Percentiles rank a stretch among this genome's conserved stretches.
These are phyloP conservation scores for Bodo saltans DNA, from an alignment of 78 protist genomes.

Conservation along the genomic window DNA sequence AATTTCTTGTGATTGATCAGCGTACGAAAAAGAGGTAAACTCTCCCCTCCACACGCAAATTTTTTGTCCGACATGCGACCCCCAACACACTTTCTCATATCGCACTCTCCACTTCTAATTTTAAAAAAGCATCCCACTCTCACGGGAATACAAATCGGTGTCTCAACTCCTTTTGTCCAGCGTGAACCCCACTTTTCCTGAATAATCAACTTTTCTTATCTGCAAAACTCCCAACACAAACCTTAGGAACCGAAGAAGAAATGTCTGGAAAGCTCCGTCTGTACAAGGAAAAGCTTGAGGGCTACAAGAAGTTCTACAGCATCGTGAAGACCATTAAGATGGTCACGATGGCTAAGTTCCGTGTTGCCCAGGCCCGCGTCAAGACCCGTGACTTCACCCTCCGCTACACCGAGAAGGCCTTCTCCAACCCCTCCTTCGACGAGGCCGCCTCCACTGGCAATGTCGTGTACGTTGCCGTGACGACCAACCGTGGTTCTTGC, in stretches of 20 bases:
- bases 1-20: no score
- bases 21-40: no score
- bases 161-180: no score
- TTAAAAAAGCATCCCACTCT: no score
- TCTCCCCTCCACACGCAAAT: no score
- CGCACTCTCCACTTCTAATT: no score
- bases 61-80: no score
- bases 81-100: no score
- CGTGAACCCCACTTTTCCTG: no score
- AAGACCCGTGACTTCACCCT: constrained; percentile 32
- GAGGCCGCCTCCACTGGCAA: neutral
- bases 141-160: no score
- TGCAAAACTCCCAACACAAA: neutral
- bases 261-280: neutral
- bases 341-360: constrained; percentile 21
- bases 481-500: constrained; percentile 14
- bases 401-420: constrained; percentile 24
- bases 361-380: neutral
- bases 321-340: constrained; percentile 26
- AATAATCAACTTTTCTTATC: neutral
- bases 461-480: neutral
- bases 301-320: constrained; percentile 24
- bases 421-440: neutral
- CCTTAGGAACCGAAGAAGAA: neutral
- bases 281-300: constrained; percentile 4